Base-by-base conservation (phyloP, 2,329 filamentous ascomycete genomes). In the Boeremia exigua region DNA sequence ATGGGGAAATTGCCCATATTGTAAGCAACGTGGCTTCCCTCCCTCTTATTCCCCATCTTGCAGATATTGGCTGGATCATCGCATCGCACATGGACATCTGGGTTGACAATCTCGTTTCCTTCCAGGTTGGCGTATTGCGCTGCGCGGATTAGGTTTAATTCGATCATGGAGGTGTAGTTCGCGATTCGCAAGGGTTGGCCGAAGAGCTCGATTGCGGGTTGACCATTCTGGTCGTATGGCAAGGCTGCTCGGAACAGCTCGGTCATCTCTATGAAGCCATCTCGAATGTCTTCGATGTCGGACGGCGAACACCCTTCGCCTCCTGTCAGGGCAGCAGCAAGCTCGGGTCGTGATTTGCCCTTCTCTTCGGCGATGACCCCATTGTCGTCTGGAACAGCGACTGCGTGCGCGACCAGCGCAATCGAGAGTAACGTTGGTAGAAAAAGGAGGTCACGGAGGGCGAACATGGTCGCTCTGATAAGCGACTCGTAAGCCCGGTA, bases 1-100 rank as follows among this genome's bases (percentile, higher is more conserved):
- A 73, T 69, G 4, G 71, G 68, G n/a, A 71, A 66, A 36, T 74
- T 73, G 8, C 69, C 71, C 32, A 75, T 69, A 53, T 73, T 73
- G 55, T 74, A 75, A 19, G 69, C 68, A 2, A 61, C 54, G 47
- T 73, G 71, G 25, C 62, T 62, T 15, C 70, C 71, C 19, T 73
- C 68, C 39, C 63, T 68, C 34, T 58, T 62, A 30, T 67, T 70
- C 8, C 68, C 69, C 11, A 57, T 58, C 7, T 61, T 48, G 51
- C 71, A 75, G 3, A 66, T 54, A 5, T 60, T 32, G 47, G 67
- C 65, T 25, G 71, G 72, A 48, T 75, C 72, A 37, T 74, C 72
- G 58, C 72, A 75, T 17, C 71, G 63, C 2, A 74, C 61, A 46
- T 73, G 70, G 15, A 75, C 66, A 49, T 74, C 69, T 1, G 67